Evolutionary conservation across 2,329 filamentous ascomycete species (phyloP).

Genomic region (Xylariaceae sp.): DNA sequence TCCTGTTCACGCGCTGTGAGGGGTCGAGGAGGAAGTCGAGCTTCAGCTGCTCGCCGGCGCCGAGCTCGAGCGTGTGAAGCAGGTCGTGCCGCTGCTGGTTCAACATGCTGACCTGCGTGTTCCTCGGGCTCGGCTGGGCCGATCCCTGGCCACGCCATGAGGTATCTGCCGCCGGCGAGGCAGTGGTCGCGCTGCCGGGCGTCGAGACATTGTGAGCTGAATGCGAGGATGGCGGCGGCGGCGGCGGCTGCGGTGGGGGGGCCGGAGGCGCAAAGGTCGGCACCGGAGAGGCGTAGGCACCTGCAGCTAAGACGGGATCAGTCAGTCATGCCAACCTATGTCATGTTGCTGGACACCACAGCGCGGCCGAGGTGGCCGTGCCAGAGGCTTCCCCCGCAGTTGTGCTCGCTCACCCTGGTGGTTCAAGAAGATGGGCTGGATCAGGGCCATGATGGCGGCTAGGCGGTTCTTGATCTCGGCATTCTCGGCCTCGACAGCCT

Average conservation of each 20-base stretch:
- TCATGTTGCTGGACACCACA: too few relatives aligned
- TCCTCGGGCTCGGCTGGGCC: constrained; percentile 18
- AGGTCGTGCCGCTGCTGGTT: constrained; percentile 43
- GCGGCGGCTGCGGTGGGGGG: constrained; percentile 13
- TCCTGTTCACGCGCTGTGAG: constrained; percentile 45
- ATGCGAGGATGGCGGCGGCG: constrained; percentile 20
- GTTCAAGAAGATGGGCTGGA: constrained; percentile 48
- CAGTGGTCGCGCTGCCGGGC: constrained; percentile 31
- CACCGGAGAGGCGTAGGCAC: constrained; percentile 24
- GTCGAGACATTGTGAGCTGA: constrained; percentile 30
- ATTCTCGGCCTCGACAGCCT: constrained; percentile 71
- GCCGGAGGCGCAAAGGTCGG: constrained; percentile 11
- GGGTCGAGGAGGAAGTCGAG: constrained; percentile 66
- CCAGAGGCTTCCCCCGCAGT: too few relatives aligned
- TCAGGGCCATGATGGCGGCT: constrained; percentile 54
- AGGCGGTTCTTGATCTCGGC: constrained; percentile 66
- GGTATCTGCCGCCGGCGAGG: constrained; percentile 22
- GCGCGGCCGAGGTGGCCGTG: too few relatives aligned
- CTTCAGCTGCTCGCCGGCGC: constrained; percentile 55
- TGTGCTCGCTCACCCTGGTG: constrained; percentile 14
- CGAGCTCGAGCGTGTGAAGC: constrained; percentile 51
- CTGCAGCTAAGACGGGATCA: constrained; percentile 17
- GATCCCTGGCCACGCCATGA: constrained; percentile 21
- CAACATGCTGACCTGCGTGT: constrained; percentile 24
- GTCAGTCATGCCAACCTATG: constrained; percentile 1